These are phyloP conservation scores for Hanseniaspora occidentalis DNA, from an alignment of 805 yeast species.

Conservation along the genomic window DNA sequence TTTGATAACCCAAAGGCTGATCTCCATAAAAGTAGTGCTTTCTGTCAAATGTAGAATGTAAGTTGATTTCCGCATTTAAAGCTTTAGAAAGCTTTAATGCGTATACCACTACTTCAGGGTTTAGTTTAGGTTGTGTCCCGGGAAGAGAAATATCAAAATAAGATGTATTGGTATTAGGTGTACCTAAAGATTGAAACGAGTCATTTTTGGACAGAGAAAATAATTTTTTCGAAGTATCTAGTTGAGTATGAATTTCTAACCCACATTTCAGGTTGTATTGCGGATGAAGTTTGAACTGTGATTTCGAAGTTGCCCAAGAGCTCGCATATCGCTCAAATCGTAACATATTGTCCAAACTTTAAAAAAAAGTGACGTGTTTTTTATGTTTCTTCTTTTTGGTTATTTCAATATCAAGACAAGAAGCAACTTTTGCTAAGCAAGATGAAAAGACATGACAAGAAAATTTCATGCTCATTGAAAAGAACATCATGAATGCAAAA, in stretches of 20 bases:
- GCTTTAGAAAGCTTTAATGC: conserved; percentile 69
- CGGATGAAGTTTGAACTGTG: conserved; percentile 8
- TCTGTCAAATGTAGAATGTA: conserved; percentile 64
- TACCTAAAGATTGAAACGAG: conserved; percentile 30
- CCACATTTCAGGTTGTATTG: conserved; percentile 58
- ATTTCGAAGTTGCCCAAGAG: neutral
- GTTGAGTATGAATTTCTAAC: conserved; percentile 85
- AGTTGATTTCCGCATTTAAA: conserved; percentile 40
- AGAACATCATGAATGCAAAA: too few species aligned
- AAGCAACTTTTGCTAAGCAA: too few species aligned
- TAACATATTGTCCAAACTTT: too few species aligned
- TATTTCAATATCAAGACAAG: too few species aligned
- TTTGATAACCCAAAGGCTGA: conserved; percentile 92
- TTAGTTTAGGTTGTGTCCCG: conserved; percentile 80
- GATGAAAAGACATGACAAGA: too few species aligned
- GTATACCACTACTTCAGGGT: conserved; percentile 55
- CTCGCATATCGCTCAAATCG: neutral
- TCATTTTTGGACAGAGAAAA: conserved; percentile 50
- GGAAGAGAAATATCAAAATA: conserved; percentile 81
- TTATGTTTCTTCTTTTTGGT: too few species aligned
- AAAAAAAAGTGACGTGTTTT: too few species aligned
- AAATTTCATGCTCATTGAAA: too few species aligned
- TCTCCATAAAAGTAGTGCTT: conserved; percentile 95
- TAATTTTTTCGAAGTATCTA: conserved; percentile 59
- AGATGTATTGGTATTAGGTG: conserved; percentile 61